A percentile compares a stretch with the other conserved stretches of the same genome.
These are phyloP conservation scores for Lipomyces mesembrius DNA, from an alignment of 805 yeast genomes.

Conservation along the genomic window DNA sequence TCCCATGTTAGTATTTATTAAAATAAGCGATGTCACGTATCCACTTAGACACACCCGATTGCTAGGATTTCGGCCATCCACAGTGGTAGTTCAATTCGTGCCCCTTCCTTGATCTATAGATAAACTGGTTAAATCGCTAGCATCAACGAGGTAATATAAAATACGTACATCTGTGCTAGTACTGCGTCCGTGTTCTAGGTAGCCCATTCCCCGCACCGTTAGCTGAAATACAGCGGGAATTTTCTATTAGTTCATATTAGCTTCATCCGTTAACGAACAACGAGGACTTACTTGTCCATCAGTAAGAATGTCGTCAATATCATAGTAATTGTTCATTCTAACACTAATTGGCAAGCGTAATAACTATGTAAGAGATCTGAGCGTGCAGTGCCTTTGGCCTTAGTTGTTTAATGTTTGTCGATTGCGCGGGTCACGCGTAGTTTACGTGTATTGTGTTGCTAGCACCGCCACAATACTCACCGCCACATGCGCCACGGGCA, in stretches of 20 bases:
- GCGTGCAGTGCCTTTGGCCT: background rate
- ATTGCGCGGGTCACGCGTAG: constrained; percentile 21
- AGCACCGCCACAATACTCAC: background rate
- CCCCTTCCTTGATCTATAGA: constrained; percentile 55
- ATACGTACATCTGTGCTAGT: constrained; percentile 26
- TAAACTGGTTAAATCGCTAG: background rate
- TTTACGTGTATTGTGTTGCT: too few species aligned
- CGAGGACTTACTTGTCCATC: constrained; percentile 45
- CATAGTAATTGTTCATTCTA: constrained; percentile 32
- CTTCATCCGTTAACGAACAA: constrained; percentile 36
- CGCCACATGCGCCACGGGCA: constrained; percentile 8
- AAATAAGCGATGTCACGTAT: constrained; percentile 33
- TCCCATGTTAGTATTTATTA: background rate
- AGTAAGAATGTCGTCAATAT: constrained; percentile 42
- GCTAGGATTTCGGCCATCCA: constrained; percentile 89
- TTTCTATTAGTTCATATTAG: constrained; percentile 63
- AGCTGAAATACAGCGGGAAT: constrained; percentile 80
- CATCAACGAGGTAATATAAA: background rate
- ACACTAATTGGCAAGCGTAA: background rate
- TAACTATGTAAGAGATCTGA: background rate
- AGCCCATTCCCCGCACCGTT: constrained; percentile 85
- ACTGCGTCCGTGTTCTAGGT: constrained; percentile 54
- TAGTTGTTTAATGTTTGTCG: background rate
- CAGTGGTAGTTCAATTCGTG: constrained; percentile 77
- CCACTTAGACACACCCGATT: constrained; percentile 46